These are phyloP conservation scores for Pholiota microspora DNA, from an alignment of 768 basidiomycete genomes.

Conservation along the genomic window DNA sequence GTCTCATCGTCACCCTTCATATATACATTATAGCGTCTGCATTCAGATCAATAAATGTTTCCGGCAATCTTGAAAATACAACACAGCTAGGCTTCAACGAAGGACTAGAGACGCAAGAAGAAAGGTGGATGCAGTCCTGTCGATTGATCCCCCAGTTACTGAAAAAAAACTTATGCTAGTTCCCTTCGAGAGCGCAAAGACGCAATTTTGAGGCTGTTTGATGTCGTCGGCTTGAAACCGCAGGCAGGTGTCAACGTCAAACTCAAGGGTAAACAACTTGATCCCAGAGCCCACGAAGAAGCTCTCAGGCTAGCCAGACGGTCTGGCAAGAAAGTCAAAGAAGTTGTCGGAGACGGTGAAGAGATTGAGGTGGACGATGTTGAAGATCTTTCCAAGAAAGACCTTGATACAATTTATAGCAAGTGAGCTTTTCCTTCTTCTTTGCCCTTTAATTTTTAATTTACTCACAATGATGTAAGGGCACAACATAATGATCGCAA, in stretches of 20 bases:
- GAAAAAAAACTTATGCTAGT: slow-evolving; percentile 20
- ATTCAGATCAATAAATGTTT: slow-evolving; percentile 50
- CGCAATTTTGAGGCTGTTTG: slow-evolving; percentile 72
- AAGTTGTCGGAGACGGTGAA: slow-evolving; percentile 79
- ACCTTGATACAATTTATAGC: slow-evolving; percentile 81
- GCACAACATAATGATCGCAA: slow-evolving; percentile 79
- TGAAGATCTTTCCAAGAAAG: slow-evolving; percentile 78
- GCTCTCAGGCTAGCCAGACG: slow-evolving; percentile 39
- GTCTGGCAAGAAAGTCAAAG: slow-evolving; percentile 47
- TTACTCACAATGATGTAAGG: slow-evolving; percentile 39
- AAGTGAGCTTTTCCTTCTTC: slow-evolving; percentile 45
- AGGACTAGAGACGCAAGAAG: slow-evolving; percentile 76
- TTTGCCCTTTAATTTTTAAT: slow-evolving; percentile 5
- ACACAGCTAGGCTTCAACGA: slow-evolving; percentile 57
- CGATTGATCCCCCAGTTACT: background rate
- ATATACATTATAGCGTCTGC: slow-evolving; percentile 69
- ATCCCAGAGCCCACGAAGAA: slow-evolving; percentile 34
- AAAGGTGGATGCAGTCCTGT: slow-evolving; percentile 41
- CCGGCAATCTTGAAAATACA: slow-evolving; percentile 31
- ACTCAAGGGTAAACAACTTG: slow-evolving; percentile 29
- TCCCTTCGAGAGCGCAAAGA: slow-evolving; percentile 77
- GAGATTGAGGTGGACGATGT: slow-evolving; percentile 83
- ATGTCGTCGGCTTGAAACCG: slow-evolving; percentile 69
- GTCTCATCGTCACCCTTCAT: slow-evolving; percentile 74
- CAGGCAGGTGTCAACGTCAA: slow-evolving; percentile 39